Percentiles rank a stretch among this genome's conserved stretches.
Evolutionary conservation across 371 early-diverging fungal genomes (phyloP).

Genomic region (Mucor plumbeus): DNA sequence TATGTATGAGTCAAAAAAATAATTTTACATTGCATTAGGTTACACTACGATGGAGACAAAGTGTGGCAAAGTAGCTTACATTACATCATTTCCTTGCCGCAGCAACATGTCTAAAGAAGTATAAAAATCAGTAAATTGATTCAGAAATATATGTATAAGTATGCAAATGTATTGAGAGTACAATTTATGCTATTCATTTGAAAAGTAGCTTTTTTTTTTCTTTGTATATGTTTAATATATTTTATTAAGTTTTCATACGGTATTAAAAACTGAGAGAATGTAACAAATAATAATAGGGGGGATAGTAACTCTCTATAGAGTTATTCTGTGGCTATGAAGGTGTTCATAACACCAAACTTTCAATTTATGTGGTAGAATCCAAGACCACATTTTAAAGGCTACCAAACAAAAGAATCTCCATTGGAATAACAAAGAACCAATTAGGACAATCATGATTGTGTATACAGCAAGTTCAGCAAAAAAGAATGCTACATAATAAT

Average conservation of each 20-base stretch:
- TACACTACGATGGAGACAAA: background rate
- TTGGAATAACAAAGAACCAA: conserved; percentile 47
- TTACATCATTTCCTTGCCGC: background rate
- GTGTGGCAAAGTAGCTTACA: background rate
- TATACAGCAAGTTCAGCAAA: conserved; percentile 46
- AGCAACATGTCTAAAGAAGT: background rate
- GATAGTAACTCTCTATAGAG: conserved; percentile 10
- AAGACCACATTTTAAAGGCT: conserved; percentile 46
- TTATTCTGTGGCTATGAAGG: conserved; percentile 22
- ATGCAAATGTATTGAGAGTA: too few species aligned
- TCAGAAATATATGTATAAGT: too few species aligned
- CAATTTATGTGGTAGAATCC: conserved; percentile 26
- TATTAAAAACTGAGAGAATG: background rate
- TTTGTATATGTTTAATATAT: background rate
- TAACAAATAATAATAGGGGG: background rate
- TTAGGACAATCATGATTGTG: conserved; percentile 39
- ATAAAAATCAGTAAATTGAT: background rate
- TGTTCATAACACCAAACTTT: conserved; percentile 28
- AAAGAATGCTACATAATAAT: conserved; percentile 41
- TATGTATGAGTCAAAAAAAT: background rate
- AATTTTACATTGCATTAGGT: background rate
- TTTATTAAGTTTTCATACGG: background rate
- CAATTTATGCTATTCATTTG: too few species aligned
- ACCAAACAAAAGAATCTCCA: conserved; percentile 44
- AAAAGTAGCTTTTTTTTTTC: too few species aligned